A percentile compares a stretch with the other conserved stretches of the same genome.
phyloP scores from a whole-genome alignment of 2,329 filamentous ascomycete species.

The Penicillium fuscoglaucum region DNA sequence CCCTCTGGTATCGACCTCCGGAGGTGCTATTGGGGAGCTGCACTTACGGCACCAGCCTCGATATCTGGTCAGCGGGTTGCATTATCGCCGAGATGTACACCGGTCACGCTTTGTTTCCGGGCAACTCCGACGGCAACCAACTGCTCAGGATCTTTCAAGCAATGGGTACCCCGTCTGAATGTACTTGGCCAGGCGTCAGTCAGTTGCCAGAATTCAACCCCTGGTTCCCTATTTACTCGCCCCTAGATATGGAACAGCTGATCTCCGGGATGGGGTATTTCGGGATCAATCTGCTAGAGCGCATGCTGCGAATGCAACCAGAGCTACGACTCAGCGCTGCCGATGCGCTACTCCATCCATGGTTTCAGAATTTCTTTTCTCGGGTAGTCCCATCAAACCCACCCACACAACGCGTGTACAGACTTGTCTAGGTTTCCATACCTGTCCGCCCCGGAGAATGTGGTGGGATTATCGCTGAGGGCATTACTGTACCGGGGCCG shows the following conservation, averaged over 20 bases:
- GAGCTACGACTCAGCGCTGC: background rate
- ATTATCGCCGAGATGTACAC: slow-evolving; percentile 99
- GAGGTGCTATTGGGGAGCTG: slow-evolving; percentile 90
- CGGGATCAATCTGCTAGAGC: background rate
- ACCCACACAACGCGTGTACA: too few relatives aligned
- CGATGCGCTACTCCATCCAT: background rate
- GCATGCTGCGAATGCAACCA: background rate
- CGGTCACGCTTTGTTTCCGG: slow-evolving; percentile 91
- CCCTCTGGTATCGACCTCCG: slow-evolving; percentile 96
- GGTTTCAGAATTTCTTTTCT: background rate
- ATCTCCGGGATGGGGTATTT: background rate
- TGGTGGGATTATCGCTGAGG: background rate
- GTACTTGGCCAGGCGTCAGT: slow-evolving; percentile 91
- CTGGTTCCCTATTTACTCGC: slow-evolving; percentile 66
- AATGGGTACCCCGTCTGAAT: slow-evolving; percentile 95
- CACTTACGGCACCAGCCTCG: slow-evolving; percentile 98
- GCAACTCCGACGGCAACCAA: slow-evolving; percentile 97
- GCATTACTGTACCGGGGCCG: background rate
- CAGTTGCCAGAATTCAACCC: slow-evolving; percentile 95
- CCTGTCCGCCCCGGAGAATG: background rate
- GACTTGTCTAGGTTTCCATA: background rate
- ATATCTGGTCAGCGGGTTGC: slow-evolving; percentile 98
- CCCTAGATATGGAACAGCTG: background rate
- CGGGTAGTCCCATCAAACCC: background rate
- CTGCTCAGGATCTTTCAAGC: slow-evolving; percentile 95